Conservation (phyloP, 1,284 basidiomycete species). For the Ganoderma leucocontextum region DNA sequence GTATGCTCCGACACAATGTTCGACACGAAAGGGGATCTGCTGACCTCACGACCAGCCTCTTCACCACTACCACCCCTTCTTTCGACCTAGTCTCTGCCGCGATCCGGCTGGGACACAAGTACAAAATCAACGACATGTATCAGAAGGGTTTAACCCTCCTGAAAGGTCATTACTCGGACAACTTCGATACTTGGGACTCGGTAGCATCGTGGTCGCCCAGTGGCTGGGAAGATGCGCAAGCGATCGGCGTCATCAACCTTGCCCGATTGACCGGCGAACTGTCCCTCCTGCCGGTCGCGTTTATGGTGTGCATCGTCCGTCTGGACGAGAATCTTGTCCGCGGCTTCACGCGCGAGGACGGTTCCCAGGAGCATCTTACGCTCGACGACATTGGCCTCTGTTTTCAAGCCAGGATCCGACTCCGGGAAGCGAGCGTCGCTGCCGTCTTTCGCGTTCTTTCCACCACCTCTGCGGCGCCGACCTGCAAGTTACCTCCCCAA, state of each 20-base stretch:
- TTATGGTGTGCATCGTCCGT: background rate
- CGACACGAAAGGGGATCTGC: background rate
- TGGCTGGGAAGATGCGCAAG: background rate
- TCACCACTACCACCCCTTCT: background rate
- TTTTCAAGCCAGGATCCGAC: background rate
- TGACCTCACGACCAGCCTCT: background rate
- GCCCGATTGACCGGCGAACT: background rate
- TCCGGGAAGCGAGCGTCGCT: background rate
- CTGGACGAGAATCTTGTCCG: background rate
- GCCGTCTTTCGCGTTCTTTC: background rate
- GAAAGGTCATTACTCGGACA: background rate
- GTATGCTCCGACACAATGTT: background rate
- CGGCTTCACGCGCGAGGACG: background rate
- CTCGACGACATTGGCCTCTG: background rate
- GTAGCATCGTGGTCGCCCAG: background rate
- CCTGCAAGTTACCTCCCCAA: background rate
- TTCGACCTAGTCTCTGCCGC: background rate
- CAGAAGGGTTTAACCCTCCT: background rate
- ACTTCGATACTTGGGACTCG: background rate
- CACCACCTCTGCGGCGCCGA: background rate
- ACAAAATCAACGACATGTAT: background rate
- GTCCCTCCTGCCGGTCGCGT: background rate
- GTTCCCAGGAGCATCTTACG: background rate
- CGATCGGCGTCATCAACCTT: background rate
- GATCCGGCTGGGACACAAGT: background rate